Evolutionary conservation across 768 basidiomycete species (phyloP), one percentile per base, ranked within the genome.

Genomic region (Cystoderma amianthinum): DNA sequence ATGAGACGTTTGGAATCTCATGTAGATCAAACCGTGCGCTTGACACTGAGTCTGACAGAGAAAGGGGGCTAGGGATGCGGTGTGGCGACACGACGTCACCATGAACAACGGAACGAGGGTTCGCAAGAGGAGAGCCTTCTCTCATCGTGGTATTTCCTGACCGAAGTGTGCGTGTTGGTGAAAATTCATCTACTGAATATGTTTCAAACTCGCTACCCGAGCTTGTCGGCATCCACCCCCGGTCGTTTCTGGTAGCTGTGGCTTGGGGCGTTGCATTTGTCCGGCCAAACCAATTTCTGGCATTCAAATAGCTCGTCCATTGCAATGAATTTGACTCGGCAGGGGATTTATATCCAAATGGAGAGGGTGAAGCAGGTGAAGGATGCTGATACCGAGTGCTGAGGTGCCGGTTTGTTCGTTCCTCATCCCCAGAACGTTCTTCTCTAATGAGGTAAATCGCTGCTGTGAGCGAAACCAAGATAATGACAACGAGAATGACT

Each of bases 381-480:
- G 9, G 34, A 9, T 36, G 18, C 18, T 36, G 25, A n/a, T 28
- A 28, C n/a, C 25, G 7, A 7, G 25, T 36, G 9, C 40, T 48
- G 37, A 52, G 56, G 22, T 58, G 59, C 25, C 60, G 58, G 17
- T 63, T 62, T 3, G 51, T 50, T 7, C 58, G 55, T 13, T 69
- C 64, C 44, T 60, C 60, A 20, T 69, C n/a, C 25, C 25, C 61
- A 24, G 67, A 67, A 25, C 65, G 63, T 53, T 76, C 65, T 37
- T 74, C 57, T 32, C 73, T 70, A 13, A 84, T 61, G 24, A 86
- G 72, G 49, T 72, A 68, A 55, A 72, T 70, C 28, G 80, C 71
- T 24, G 69, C 80, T 12, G 63, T 57, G 53, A 70, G 76, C 37
- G 73, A 70, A 21, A 64, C 51, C 44, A 80, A 47, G 55, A 84